Evolutionary conservation across 1,284 basidiomycete genomes (phyloP), one percentile per base, ranked within the genome.

Genomic region (Sphaerobolus stellatus): DNA sequence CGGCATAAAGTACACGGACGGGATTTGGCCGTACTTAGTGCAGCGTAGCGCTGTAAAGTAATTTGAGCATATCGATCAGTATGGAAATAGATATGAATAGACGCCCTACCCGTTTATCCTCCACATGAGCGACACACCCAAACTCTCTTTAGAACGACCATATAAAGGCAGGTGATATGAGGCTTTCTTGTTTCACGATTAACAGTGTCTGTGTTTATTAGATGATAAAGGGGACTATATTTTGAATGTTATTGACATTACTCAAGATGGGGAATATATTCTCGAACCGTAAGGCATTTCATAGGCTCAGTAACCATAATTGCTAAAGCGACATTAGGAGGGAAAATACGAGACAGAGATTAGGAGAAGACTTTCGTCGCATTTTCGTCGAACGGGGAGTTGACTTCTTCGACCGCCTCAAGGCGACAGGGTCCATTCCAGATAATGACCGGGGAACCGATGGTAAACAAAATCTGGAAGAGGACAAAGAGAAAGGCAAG

Each of bases 361-460:
- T 90, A 18, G 82, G 82, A 36, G 74, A 83, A 41, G 85, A 83
- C 46, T 70, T 92, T n/a, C 72, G 77, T 43, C 77, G 86, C 46
- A 82, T 92, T 50, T 87, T 90, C 58, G 56, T 71, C 31, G 89
- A 92, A 64, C 80, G 87, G 38, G 88, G 90, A 3, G 52, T 73
- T 46, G 84, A 90, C 62, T 89, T 90, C 63, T 89, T 90, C 62
- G 85, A 89, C 49, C 77, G 75, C 56, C 73, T 75, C 44, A 71
- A 76, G 18, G 41, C 41, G 7, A 27, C 22, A 14, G 41, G 18
- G 13, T 11, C 28, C 28, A 43, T 27, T 27, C 22, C 22, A 6
- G 41, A 43, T 27, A 27, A 43, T 57, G 69, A 47, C 58, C 58
- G 34, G 49, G 58, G 24, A 28, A 56, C 34, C 25, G 44, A n/a